Percentiles rank a stretch among this genome's conserved stretches.
phyloP scores from a whole-genome alignment of 768 basidiomycete species.

The Exidia glandulosa region DNA sequence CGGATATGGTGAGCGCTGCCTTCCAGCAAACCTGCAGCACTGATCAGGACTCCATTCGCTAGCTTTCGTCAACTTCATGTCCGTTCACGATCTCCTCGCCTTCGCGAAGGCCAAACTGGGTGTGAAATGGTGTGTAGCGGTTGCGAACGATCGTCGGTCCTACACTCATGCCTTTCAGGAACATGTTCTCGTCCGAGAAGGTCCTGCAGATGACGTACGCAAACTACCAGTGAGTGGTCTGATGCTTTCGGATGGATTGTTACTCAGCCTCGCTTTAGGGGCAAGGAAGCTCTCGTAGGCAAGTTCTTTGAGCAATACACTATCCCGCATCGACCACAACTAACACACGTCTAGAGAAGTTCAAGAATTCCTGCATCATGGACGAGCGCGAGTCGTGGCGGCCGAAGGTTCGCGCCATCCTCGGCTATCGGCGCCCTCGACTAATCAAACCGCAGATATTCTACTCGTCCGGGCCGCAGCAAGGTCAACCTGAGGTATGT shows the following conservation, averaged over 20 bases:
- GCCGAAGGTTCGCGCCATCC: conserved; percentile 50
- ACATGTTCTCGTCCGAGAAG: conserved; percentile 87
- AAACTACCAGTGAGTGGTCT: conserved; percentile 68
- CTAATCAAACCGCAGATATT: conserved; percentile 8
- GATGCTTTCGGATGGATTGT: background rate
- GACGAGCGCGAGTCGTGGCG: conserved; percentile 75
- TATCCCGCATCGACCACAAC: background rate
- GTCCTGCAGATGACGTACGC: conserved; percentile 87
- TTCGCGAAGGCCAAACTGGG: conserved; percentile 70
- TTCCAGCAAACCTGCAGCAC: background rate
- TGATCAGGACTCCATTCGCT: conserved; percentile 63
- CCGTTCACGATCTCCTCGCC: conserved; percentile 58
- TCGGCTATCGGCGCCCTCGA: background rate
- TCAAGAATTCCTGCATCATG: conserved; percentile 87
- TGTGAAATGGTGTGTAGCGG: conserved; percentile 58
- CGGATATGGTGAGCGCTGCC: conserved; percentile 13
- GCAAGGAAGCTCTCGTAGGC: conserved; percentile 76
- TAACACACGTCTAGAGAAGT: conserved; percentile 38
- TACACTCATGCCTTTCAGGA: conserved; percentile 36
- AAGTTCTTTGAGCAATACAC: background rate
- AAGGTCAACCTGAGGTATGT: conserved; percentile 51
- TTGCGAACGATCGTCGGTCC: background rate
- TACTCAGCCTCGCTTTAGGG: conserved; percentile 32
- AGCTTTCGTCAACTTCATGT: conserved; percentile 86
- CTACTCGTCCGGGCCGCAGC: conserved; percentile 57